These are phyloP conservation scores for Straminergon stramineum DNA, from an alignment of 225 moss, liverwort and hornwort species.

Conservation along the genomic window DNA sequence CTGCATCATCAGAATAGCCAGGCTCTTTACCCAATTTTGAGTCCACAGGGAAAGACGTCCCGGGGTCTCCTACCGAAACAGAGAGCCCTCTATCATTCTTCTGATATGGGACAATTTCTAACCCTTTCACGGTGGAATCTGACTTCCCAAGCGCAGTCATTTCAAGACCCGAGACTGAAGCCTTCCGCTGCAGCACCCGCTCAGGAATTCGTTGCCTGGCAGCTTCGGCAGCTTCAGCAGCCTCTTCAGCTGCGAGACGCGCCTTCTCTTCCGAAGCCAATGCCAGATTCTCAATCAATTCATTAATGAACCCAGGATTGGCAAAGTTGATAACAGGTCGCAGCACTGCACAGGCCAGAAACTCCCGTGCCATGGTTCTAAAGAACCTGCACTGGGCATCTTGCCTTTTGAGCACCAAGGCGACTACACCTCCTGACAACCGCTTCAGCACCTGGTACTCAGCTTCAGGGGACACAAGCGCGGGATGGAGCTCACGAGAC, in stretches of 20 bases:
- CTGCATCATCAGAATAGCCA: neutral
- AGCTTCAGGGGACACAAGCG: conserved; percentile 63
- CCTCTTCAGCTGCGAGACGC: conserved; percentile 10
- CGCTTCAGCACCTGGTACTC: conserved; percentile 66
- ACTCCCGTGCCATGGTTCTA: conserved; percentile 51
- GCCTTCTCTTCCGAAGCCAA: conserved; percentile 36
- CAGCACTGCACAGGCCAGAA: conserved; percentile 69
- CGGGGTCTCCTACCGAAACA: neutral
- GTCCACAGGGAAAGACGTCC: neutral
- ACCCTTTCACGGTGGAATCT: conserved; percentile 4
- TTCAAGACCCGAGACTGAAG: conserved; percentile 48
- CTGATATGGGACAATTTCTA: conserved; percentile 26
- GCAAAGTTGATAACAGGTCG: conserved; percentile 71
- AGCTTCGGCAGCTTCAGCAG: conserved; percentile 15
- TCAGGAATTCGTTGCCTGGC: conserved; percentile 25
- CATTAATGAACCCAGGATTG: conserved; percentile 58
- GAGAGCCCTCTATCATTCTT: neutral
- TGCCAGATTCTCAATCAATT: conserved; percentile 54
- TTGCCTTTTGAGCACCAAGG: conserved; percentile 45
- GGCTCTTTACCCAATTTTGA: neutral
- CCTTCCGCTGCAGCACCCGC: conserved; percentile 22
- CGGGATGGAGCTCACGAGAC: conserved; percentile 74
- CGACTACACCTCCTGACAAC: conserved; percentile 70
- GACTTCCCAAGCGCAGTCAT: conserved; percentile 28
- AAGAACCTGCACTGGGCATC: conserved; percentile 53